phyloP scores from a whole-genome alignment of 306 rosid species.

The Vicia villosa region DNA sequence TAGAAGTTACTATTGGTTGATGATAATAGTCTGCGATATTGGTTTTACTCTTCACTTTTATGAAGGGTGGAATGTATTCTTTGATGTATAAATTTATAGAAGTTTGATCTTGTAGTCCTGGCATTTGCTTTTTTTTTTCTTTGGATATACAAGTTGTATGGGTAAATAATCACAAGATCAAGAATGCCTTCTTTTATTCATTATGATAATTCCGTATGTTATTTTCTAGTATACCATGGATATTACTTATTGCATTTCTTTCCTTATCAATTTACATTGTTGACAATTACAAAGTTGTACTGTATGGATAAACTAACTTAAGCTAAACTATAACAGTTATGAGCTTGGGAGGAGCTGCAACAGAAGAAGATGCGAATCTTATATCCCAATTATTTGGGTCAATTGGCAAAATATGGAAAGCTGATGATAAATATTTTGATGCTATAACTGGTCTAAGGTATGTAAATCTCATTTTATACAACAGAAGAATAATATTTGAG shows the following conservation, averaged over 20 bases:
- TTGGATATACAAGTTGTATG: slow-evolving; percentile 22
- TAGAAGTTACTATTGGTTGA: slow-evolving; percentile 24
- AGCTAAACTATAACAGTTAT: slow-evolving; percentile 59
- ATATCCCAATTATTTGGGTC: slow-evolving; percentile 80
- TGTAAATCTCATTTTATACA: slow-evolving; percentile 30
- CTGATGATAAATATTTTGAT: slow-evolving; percentile 87
- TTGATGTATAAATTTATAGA: slow-evolving; percentile 14
- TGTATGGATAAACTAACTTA: slow-evolving; percentile 22
- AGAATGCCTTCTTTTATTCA: slow-evolving; percentile 29
- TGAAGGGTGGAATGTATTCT: slow-evolving; percentile 15
- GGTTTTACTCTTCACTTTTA: slow-evolving; percentile 28
- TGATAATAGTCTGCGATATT: neutral
- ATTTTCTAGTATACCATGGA: slow-evolving; percentile 18
- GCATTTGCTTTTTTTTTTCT: neutral
- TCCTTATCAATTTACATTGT: slow-evolving; percentile 24
- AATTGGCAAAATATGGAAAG: slow-evolving; percentile 85
- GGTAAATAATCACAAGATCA: slow-evolving; percentile 9
- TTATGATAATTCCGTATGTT: slow-evolving; percentile 4
- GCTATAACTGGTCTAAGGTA: slow-evolving; percentile 94
- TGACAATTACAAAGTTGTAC: slow-evolving; percentile 25
- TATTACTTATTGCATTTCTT: slow-evolving; percentile 23
- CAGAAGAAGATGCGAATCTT: slow-evolving; percentile 74
- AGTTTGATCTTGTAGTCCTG: slow-evolving; percentile 23
- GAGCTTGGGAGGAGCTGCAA: slow-evolving; percentile 84
- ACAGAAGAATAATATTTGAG: slow-evolving; percentile 1